A percentile compares a stretch with the other conserved stretches of the same genome.
phyloP scores from a whole-genome alignment of 2,329 filamentous ascomycete species.

The Xylariaceae sp. region DNA sequence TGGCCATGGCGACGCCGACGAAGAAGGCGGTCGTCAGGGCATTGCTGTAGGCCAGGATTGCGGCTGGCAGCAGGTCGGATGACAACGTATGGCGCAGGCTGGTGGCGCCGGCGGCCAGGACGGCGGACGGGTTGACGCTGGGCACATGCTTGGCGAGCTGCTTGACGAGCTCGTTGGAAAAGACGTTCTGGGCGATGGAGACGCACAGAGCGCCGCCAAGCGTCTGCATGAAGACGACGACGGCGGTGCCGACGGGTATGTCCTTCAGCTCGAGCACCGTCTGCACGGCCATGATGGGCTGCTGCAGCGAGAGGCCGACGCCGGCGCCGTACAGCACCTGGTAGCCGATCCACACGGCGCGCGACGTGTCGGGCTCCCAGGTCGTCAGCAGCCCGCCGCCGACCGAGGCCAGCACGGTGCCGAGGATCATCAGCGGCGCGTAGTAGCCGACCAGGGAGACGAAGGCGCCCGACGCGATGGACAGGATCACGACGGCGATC shows the following conservation, averaged over 20 bases:
- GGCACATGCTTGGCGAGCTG: slow-evolving; percentile 30
- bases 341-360: slow-evolving; percentile 33
- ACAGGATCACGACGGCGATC: slow-evolving; percentile 22
- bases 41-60: slow-evolving; percentile 36
- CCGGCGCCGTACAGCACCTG: slow-evolving; percentile 34
- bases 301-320: slow-evolving; percentile 32
- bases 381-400: slow-evolving; percentile 34
- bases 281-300: slow-evolving; percentile 34
- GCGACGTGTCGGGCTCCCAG: slow-evolving; percentile 22
- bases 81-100: slow-evolving; percentile 24
- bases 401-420: slow-evolving; percentile 23
- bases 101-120: slow-evolving; percentile 31
- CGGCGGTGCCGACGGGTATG: slow-evolving; percentile 19
- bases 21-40: slow-evolving; percentile 35
- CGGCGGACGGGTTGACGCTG: slow-evolving; percentile 21
- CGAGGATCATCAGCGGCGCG: slow-evolving; percentile 30
- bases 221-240: slow-evolving; percentile 34
- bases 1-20: slow-evolving; percentile 35
- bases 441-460: slow-evolving; percentile 30
- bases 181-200: slow-evolving; percentile 42
- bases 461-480: slow-evolving; percentile 19
- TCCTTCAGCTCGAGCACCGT: slow-evolving; percentile 25
- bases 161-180: slow-evolving; percentile 37
- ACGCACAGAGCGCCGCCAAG: slow-evolving; percentile 42
- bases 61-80: slow-evolving; percentile 22